These are phyloP conservation scores for Ophiostoma fasciatum DNA, from an alignment of 2,329 filamentous ascomycete genomes.

Conservation along the genomic window DNA sequence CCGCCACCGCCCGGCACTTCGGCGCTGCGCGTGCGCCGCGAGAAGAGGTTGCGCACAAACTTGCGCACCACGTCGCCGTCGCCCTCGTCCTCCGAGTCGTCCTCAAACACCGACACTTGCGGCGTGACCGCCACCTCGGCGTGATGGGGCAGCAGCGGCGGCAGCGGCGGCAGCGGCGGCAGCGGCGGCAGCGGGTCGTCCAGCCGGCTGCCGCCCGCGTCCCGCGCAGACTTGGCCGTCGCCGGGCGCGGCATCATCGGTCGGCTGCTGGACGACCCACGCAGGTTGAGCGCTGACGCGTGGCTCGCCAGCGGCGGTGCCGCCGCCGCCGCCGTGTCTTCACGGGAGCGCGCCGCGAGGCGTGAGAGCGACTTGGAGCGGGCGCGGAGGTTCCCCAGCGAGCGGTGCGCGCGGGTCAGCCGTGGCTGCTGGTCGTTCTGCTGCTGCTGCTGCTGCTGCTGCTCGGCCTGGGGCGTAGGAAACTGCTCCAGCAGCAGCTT, in stretches of 20 bases:
- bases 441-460: constrained; percentile 8
- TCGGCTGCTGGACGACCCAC: no score
- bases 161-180: neutral
- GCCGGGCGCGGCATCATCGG: constrained; percentile 1
- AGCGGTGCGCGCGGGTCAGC: constrained; percentile 7
- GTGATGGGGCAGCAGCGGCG: neutral
- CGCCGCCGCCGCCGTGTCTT: neutral
- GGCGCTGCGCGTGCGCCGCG: constrained; percentile 6
- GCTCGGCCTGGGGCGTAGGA: neutral
- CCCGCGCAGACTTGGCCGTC: constrained; percentile 4
- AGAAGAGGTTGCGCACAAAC: constrained; percentile 10
- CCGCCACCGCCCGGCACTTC: neutral
- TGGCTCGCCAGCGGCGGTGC: neutral
- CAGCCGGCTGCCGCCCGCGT: neutral
- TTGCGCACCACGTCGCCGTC: constrained; percentile 8
- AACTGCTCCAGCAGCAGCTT: constrained; percentile 9
- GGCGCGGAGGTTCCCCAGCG: constrained; percentile 10
- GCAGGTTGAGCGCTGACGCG: neutral
- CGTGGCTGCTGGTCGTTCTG: neutral
- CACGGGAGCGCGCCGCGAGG: neutral
- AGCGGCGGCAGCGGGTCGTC: neutral
- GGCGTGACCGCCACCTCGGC: neutral
- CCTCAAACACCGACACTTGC: constrained; percentile 10
- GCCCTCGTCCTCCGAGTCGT: constrained; percentile 12
- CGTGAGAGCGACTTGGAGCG: constrained; percentile 6